Percentiles rank a stretch among this genome's conserved stretches.
Conservation (phyloP, 495 filamentous ascomycete species). For the Lasiosphaeris hirsuta region DNA sequence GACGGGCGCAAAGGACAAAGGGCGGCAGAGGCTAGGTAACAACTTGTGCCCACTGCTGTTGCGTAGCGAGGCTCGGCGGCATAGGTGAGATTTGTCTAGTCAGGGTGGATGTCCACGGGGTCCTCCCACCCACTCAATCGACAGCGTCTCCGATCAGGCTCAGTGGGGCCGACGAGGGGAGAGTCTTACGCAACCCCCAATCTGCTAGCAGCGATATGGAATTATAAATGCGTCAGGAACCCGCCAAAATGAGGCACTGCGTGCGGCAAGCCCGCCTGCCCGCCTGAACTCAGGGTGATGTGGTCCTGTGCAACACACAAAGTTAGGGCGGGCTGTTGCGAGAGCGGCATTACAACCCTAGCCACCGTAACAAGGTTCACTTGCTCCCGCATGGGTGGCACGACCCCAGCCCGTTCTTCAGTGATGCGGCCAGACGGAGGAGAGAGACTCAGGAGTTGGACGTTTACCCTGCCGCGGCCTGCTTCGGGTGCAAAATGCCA, state of each 20-base stretch:
- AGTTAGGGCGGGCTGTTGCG: constrained; percentile 6
- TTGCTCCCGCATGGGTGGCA: constrained; percentile 1
- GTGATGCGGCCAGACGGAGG: not conserved
- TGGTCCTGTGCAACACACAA: constrained; percentile 2
- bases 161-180: constrained; percentile 7
- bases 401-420: constrained; percentile 1
- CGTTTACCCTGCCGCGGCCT: not conserved
- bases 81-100: not conserved
- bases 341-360: constrained; percentile 1
- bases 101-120: too few species aligned
- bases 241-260: not conserved
- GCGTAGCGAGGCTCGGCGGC: constrained; percentile 9
- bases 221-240: too few species aligned
- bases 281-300: not conserved
- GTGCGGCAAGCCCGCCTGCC: constrained; percentile 9
- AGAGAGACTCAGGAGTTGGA: not conserved
- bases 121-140: not conserved
- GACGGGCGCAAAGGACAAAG: not conserved
- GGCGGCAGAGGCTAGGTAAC: not conserved
- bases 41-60: constrained; percentile 1
- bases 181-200: constrained; percentile 4
- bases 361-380: not conserved
- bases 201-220: not conserved
- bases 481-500: not conserved
- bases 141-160: constrained; percentile 5